These are phyloP conservation scores for Coffea eugenioides DNA, from an alignment of 257 asterid species.

Conservation along the genomic window DNA sequence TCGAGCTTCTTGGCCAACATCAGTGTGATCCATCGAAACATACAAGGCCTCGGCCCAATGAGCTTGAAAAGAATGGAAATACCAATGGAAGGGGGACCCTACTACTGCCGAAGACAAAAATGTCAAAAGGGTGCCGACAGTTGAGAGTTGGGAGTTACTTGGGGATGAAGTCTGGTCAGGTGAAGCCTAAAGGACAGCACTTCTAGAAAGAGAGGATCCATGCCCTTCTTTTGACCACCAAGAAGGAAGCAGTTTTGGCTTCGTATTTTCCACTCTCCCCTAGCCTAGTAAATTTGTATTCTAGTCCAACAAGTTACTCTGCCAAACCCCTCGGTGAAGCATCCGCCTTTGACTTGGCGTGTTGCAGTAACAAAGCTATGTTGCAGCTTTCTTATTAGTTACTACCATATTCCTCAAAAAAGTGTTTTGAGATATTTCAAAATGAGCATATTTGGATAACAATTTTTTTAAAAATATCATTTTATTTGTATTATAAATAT, in stretches of 20 bases:
- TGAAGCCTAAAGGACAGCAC: neutral
- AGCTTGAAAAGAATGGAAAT: neutral
- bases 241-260: no score
- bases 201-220: conserved; percentile 4
- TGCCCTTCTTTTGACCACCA: conserved; percentile 7
- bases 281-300: neutral
- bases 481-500: no score
- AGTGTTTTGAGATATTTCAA: no score
- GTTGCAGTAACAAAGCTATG: conserved; percentile 12
- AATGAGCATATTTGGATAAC: neutral
- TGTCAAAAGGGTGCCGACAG: neutral
- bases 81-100: neutral
- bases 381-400: neutral
- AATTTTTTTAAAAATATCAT: no score
- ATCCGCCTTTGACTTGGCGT: conserved; percentile 21
- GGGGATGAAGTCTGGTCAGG: conserved; percentile 1
- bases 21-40: neutral
- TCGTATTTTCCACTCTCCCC: neutral
- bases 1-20: neutral
- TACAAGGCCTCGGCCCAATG: neutral
- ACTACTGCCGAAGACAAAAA: neutral
- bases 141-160: conserved; percentile 8
- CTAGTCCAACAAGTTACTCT: neutral
- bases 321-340: conserved; percentile 1
- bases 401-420: neutral